Conservation (phyloP, 768 basidiomycete genomes). For the Hebeloma cylindrosporum region DNA sequence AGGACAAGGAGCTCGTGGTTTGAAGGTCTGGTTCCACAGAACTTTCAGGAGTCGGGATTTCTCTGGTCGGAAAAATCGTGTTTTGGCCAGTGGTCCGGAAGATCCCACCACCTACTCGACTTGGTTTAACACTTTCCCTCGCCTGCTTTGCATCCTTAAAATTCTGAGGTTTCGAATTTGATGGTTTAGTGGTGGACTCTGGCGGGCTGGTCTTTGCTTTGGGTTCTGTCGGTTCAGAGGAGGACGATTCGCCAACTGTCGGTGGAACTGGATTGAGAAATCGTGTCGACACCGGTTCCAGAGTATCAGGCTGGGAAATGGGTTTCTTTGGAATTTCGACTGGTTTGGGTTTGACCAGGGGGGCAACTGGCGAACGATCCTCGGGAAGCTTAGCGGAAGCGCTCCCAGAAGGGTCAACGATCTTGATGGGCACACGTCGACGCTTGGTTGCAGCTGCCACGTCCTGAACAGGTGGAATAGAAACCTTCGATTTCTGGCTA, state of each 20-base stretch:
- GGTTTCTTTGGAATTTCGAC: no score
- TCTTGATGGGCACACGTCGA: constrained; percentile 63
- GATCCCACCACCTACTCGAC: constrained; percentile 67
- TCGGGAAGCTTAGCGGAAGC: neutral
- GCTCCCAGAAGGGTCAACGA: constrained; percentile 41
- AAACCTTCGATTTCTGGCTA: constrained; percentile 29
- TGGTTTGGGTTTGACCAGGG: constrained; percentile 1
- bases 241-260: no score
- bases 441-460: constrained; percentile 34
- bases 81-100: constrained; percentile 64
- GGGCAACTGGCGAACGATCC: neutral
- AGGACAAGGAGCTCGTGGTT: neutral
- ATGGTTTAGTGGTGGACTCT: constrained; percentile 1
- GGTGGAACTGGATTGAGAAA: no score
- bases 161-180: constrained; percentile 30
- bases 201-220: neutral
- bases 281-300: no score
- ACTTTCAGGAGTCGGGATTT: neutral
- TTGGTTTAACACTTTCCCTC: constrained; percentile 45
- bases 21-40: neutral
- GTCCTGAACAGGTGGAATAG: constrained; percentile 16
- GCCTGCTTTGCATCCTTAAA: constrained; percentile 62
- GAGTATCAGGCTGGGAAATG: no score
- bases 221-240: neutral
- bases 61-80: constrained; percentile 49